Percentiles rank a stretch among this genome's conserved stretches.
These are phyloP conservation scores for Acer saccharum DNA, from an alignment of 345 rosid species.

Conservation along the genomic window DNA sequence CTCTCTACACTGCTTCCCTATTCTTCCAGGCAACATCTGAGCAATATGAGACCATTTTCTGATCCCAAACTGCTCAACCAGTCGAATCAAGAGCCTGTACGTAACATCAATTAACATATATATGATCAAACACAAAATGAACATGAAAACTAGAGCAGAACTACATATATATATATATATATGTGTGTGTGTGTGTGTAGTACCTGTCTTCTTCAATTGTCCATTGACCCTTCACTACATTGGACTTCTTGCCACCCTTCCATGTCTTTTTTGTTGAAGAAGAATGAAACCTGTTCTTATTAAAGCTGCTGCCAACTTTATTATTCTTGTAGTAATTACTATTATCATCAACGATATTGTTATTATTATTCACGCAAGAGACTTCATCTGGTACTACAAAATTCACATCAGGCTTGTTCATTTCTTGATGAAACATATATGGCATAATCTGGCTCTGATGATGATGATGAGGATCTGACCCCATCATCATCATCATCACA, in stretches of 20 bases:
- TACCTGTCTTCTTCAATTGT: conserved; percentile 83
- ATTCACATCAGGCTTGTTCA: conserved; percentile 36
- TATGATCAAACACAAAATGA: not conserved
- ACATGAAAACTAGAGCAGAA: not conserved
- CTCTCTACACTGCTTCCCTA: conserved; percentile 96
- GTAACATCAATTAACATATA: not conserved
- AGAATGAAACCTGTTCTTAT: conserved; percentile 36
- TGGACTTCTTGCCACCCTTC: conserved; percentile 59
- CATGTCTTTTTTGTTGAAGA: conserved; percentile 36
- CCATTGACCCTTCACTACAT: conserved; percentile 92
- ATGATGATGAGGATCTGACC: conserved; percentile 19
- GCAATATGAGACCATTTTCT: conserved; percentile 91
- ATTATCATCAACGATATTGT: conserved; percentile 23
- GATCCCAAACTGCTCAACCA: conserved; percentile 68
- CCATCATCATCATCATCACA: conserved; percentile 32
- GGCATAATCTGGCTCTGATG: conserved; percentile 25
- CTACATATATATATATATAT: too few species aligned
- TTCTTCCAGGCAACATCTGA: conserved; percentile 75
- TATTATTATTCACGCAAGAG: conserved; percentile 36
- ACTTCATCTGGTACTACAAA: conserved; percentile 60
- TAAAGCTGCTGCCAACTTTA: conserved; percentile 20
- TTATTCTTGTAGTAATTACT: conserved; percentile 31
- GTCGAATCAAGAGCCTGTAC: conserved; percentile 54
- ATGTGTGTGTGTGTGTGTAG: too few species aligned
- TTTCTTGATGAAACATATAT: conserved; percentile 46